Evolutionary conservation across 371 early-diverging fungal genomes (phyloP), one percentile per base, ranked within the genome.

Genomic region (Rozella allomycis): DNA sequence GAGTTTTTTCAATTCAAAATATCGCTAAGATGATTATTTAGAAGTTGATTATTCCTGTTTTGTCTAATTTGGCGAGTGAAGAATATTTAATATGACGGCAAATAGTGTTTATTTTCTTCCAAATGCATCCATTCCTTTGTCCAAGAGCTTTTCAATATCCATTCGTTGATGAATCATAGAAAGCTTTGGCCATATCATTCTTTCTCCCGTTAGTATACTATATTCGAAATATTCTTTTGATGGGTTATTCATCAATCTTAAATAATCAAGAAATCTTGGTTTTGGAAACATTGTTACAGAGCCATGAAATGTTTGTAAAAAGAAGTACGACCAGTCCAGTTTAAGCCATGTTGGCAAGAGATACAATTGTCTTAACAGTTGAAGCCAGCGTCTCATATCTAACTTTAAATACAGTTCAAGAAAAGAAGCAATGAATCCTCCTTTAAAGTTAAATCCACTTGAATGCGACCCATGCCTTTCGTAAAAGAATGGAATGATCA

Each of bases 261-360:
- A 30, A 60, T 70, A 76, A 43, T 85, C 83, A 3, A 42, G 35
- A 0, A 72, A 11, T 12, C 51, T 51, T 0, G 70, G 48, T 35
- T 60, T 59, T 17, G 82, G 80, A 70, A 72, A 40, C 28, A 90
- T 77, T 0, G 86, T 86, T 17, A 80, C 70, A 41, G 57, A 67
- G 23, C 86, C 85, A 33, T 79, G 78, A 52, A 86, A 83, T 41
- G 68, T 68, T 43, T 85, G 88, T 27, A 82, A 50, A 67, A 70
- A 90, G 2, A 83, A 55, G 17, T 60, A 61, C 20, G 74, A 72
- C 68, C 82, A 71, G 49, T 84, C 79, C 42, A 72, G 74, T 37
- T 67, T 58, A 40, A 72, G 48, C 17, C 83, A 33, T 17, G 55
- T 55, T 2, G 85, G 86, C 26, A 83, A 45, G 12, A 86, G 48